Conservation (phyloP, 2,329 filamentous ascomycete genomes). For the Didymella lethalis region DNA sequence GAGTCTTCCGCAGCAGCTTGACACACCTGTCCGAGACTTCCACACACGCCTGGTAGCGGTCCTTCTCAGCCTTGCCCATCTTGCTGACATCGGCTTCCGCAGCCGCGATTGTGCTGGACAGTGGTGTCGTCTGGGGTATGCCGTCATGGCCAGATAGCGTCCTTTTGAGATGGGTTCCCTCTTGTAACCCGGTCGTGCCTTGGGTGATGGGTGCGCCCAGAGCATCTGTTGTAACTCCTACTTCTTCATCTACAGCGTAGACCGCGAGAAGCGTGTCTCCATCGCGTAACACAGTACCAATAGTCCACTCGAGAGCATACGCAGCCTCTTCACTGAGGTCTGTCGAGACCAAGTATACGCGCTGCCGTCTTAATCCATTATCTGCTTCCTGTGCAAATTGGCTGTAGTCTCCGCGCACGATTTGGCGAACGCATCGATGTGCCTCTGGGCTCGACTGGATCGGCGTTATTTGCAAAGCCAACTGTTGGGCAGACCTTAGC, state of each 20-base stretch:
- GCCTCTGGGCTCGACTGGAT: conserved; percentile 78
- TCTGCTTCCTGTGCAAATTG: conserved; percentile 79
- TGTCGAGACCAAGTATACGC: conserved; percentile 94
- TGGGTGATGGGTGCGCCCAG: conserved; percentile 70
- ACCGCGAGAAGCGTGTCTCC: conserved; percentile 94
- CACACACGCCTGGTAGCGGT: conserved; percentile 81
- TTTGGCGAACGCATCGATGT: conserved; percentile 85
- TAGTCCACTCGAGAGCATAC: conserved; percentile 96
- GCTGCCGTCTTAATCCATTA: conserved; percentile 77
- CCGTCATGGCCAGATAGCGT: conserved; percentile 61
- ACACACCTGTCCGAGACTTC: conserved; percentile 85
- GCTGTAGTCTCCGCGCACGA: conserved; percentile 85
- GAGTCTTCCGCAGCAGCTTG: conserved; percentile 87
- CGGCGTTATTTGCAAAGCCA: conserved; percentile 80
- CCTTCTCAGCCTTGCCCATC: conserved; percentile 70
- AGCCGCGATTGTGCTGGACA: conserved; percentile 46
- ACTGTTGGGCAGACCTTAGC: conserved; percentile 85
- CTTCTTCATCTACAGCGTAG: conserved; percentile 91
- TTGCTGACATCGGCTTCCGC: conserved; percentile 49
- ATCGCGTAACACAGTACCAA: conserved; percentile 91
- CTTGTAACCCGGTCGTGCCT: conserved; percentile 74
- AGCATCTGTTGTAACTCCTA: conserved; percentile 58
- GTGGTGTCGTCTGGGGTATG: conserved; percentile 45
- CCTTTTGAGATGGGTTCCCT: conserved; percentile 76
- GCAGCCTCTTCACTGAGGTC: conserved; percentile 94